Conservation (phyloP, 2,329 filamentous ascomycete species). For the Penicillium sp. region DNA sequence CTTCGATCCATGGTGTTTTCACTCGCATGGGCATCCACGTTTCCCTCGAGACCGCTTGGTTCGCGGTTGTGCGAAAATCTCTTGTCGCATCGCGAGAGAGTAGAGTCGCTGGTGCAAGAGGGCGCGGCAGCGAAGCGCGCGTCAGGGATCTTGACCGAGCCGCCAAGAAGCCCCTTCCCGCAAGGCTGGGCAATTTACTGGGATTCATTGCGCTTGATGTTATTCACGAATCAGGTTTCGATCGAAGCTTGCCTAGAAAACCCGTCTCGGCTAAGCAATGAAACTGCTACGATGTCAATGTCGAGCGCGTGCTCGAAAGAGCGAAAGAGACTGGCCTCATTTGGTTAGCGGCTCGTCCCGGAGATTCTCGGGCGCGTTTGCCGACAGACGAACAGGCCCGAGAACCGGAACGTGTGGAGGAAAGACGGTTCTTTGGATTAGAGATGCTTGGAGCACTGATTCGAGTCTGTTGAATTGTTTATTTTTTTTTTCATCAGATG, state of each 20-base stretch:
- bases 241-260: too few relatives aligned
- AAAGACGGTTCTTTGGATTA: background rate
- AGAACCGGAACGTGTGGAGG: background rate
- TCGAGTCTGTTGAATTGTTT: too few relatives aligned
- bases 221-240: too few relatives aligned
- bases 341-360: slow-evolving; percentile 19
- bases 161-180: slow-evolving; percentile 17
- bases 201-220: background rate
- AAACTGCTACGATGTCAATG: slow-evolving; percentile 7
- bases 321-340: slow-evolving; percentile 7
- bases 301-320: slow-evolving; percentile 8
- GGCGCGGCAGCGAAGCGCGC: slow-evolving; percentile 7
- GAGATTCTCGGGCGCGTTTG: slow-evolving; percentile 22
- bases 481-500: too few relatives aligned
- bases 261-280: background rate
- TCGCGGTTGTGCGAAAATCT: slow-evolving; percentile 26
- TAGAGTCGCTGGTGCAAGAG: slow-evolving; percentile 9
- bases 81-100: slow-evolving; percentile 8
- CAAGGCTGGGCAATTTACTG: slow-evolving; percentile 13
- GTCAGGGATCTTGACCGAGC: slow-evolving; percentile 18
- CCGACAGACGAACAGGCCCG: slow-evolving; percentile 3
- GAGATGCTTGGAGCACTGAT: too few relatives aligned
- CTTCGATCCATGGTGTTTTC: slow-evolving; percentile 64
- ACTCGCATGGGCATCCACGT: slow-evolving; percentile 52
- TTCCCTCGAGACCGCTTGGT: slow-evolving; percentile 24